phyloP scores from a whole-genome alignment of 768 basidiomycete species.

The Phanerodontia chrysosporium region DNA sequence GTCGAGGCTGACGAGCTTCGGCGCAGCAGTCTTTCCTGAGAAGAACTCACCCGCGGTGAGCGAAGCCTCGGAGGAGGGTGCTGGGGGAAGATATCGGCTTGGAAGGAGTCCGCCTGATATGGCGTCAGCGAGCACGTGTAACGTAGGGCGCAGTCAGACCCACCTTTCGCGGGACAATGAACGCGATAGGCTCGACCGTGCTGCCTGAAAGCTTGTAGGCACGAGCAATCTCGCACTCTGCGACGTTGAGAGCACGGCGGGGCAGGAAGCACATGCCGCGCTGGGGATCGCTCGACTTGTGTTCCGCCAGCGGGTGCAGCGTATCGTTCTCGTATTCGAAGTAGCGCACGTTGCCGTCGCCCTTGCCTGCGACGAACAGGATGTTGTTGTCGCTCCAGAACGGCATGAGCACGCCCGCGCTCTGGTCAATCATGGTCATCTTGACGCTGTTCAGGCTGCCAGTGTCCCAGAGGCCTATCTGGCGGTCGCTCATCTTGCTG shows the following conservation, averaged over 20 bases:
- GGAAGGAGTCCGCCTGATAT: slow-evolving; percentile 85
- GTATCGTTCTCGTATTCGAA: slow-evolving; percentile 83
- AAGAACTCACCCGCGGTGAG: slow-evolving; percentile 85
- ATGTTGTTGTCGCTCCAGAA: slow-evolving; percentile 97
- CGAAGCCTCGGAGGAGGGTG: slow-evolving; percentile 75
- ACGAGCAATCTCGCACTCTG: slow-evolving; percentile 92
- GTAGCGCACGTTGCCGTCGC: slow-evolving; percentile 97
- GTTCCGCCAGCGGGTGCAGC: slow-evolving; percentile 71
- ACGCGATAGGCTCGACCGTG: slow-evolving; percentile 85
- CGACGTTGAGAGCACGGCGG: slow-evolving; percentile 80
- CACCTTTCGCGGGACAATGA: slow-evolving; percentile 92
- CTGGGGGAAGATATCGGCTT: slow-evolving; percentile 97
- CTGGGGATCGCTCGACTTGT: slow-evolving; percentile 89
- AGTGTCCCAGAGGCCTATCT: slow-evolving; percentile 88
- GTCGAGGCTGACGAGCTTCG: slow-evolving; percentile 78
- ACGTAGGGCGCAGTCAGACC: slow-evolving; percentile 17
- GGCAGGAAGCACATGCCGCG: slow-evolving; percentile 98
- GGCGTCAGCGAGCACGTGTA: background rate
- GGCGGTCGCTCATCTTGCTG: slow-evolving; percentile 93
- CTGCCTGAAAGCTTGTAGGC: slow-evolving; percentile 82
- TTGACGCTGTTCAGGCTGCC: slow-evolving; percentile 71
- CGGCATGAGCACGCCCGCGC: slow-evolving; percentile 92
- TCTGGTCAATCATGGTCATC: slow-evolving; percentile 79
- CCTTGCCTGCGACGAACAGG: slow-evolving; percentile 59
- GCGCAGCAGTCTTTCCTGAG: slow-evolving; percentile 71